Evolutionary conservation across 768 basidiomycete species (phyloP).

Genomic region (Boletus patriciae): DNA sequence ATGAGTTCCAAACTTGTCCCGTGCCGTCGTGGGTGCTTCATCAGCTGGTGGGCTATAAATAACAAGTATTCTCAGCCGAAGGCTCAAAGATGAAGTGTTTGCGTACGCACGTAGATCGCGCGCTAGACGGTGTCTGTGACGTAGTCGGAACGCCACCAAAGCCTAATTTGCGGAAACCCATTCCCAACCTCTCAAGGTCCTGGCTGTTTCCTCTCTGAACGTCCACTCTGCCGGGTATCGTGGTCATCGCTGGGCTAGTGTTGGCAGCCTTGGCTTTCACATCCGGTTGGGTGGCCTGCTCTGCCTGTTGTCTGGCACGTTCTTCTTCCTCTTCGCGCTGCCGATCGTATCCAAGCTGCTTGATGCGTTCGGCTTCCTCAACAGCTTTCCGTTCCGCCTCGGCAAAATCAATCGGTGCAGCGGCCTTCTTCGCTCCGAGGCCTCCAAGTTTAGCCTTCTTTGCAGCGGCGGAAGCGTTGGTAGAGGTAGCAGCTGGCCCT

Average conservation of each 20-base stretch:
- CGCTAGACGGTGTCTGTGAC: constrained; percentile 51
- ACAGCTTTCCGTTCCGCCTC: constrained; percentile 88
- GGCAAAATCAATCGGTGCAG: constrained; percentile 83
- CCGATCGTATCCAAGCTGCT: constrained; percentile 89
- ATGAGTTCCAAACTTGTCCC: constrained; percentile 88
- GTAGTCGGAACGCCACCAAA: constrained; percentile 80
- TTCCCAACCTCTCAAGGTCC: constrained; percentile 57
- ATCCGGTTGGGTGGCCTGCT: constrained; percentile 37
- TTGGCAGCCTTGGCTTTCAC: constrained; percentile 33
- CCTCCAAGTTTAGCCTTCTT: constrained; percentile 73
- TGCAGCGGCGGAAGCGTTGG: constrained; percentile 35
- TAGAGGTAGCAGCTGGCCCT: constrained; percentile 30
- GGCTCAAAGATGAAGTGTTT: neutral
- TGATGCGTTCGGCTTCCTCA: constrained; percentile 91
- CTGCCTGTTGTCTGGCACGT: constrained; percentile 62
- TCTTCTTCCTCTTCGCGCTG: constrained; percentile 83
- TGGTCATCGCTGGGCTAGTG: constrained; percentile 23
- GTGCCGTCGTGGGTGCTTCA: constrained; percentile 73
- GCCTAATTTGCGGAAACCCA: constrained; percentile 77
- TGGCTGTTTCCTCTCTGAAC: constrained; percentile 43
- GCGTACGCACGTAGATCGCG: constrained; percentile 38
- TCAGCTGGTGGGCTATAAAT: constrained; percentile 38
- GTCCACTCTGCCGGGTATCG: constrained; percentile 30
- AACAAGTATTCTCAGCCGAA: constrained; percentile 1
- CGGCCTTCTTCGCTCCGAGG: constrained; percentile 86